phyloP scores from a whole-genome alignment of 345 rosid genomes.

The Streptanthus diversifolius region DNA sequence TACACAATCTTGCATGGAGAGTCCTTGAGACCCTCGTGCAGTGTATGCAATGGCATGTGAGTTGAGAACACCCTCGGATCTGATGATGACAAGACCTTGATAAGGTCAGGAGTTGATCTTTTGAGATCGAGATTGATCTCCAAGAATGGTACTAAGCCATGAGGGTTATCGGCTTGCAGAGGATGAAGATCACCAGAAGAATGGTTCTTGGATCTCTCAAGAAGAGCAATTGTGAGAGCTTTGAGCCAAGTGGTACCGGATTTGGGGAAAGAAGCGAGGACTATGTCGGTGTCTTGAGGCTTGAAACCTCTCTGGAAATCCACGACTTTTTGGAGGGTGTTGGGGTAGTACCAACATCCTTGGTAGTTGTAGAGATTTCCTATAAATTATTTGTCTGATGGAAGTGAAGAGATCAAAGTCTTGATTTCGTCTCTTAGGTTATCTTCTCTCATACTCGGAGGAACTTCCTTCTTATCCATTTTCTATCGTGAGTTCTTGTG shows the following conservation, averaged over 20 bases:
- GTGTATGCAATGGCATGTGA: constrained; percentile 38
- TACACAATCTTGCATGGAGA: constrained; percentile 53
- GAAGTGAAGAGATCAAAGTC: constrained; percentile 37
- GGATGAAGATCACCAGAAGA: constrained; percentile 29
- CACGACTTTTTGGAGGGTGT: constrained; percentile 38
- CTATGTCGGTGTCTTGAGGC: constrained; percentile 26
- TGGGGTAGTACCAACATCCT: constrained; percentile 36
- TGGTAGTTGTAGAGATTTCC: constrained; percentile 39
- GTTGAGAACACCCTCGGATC: constrained; percentile 47
- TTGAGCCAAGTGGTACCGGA: constrained; percentile 39
- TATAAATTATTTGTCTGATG: constrained; percentile 30
- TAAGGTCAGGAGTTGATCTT: constrained; percentile 23
- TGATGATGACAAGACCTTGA: not conserved
- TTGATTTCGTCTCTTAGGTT: constrained; percentile 4
- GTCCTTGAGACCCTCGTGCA: not conserved
- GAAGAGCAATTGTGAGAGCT: constrained; percentile 25
- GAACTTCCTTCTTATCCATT: not conserved
- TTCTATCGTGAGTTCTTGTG: not conserved
- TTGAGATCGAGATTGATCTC: constrained; percentile 19
- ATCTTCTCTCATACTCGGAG: constrained; percentile 17
- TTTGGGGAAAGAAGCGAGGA: constrained; percentile 20
- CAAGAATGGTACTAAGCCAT: constrained; percentile 49
- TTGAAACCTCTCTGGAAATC: constrained; percentile 38
- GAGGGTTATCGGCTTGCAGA: constrained; percentile 45
- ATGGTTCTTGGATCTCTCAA: not conserved